A percentile compares a stretch with the other conserved stretches of the same genome.
Evolutionary conservation across 805 yeast genomes (phyloP).

Genomic region (Torulaspora gathmanii): DNA sequence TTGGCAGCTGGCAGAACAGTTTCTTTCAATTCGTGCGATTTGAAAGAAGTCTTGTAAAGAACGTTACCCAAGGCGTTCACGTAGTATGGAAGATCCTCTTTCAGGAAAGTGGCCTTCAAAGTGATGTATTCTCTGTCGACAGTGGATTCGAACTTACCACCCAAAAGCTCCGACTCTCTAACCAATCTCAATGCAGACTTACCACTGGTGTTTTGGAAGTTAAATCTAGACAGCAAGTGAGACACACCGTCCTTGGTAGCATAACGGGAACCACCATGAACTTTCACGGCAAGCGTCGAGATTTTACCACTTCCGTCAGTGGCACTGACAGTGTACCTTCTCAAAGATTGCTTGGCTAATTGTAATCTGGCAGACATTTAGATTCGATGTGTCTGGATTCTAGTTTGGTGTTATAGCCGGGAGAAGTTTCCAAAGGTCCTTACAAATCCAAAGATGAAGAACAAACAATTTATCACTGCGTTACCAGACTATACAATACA

Average conservation of each 20-base stretch:
- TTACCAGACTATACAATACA: no score
- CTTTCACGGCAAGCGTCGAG: conserved; percentile 72
- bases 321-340: conserved; percentile 43
- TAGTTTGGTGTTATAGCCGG: no score
- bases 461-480: no score
- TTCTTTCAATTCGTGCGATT: conserved; percentile 80
- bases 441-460: no score
- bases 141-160: conserved; percentile 67
- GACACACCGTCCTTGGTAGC: conserved; percentile 71
- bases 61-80: conserved; percentile 80
- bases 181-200: conserved; percentile 89
- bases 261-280: conserved; percentile 82
- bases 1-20: conserved; percentile 73
- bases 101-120: conserved; percentile 75
- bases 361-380: conserved; percentile 21
- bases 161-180: conserved; percentile 91
- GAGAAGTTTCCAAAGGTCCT: no score
- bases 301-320: conserved; percentile 61
- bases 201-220: conserved; percentile 72
- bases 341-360: conserved; percentile 28
- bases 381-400: neutral
- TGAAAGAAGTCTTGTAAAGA: conserved; percentile 63
- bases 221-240: conserved; percentile 78
- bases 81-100: conserved; percentile 85
- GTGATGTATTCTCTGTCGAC: conserved; percentile 83